Base-by-base conservation (phyloP, 768 basidiomycete species). In the Rhizopogon roseolus region DNA sequence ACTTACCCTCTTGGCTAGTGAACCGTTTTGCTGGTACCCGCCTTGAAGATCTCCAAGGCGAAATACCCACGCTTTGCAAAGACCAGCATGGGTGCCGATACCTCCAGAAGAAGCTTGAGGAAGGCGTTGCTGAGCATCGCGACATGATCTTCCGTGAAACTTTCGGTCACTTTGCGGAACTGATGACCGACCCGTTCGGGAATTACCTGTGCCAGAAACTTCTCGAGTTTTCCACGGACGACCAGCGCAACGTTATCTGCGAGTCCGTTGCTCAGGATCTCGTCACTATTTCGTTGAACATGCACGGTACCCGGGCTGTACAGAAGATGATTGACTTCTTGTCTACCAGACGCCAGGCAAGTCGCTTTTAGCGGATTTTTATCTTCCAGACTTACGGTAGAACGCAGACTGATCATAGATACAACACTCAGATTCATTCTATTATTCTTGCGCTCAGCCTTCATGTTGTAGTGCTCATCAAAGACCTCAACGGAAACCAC, bases 281-380 rank as follows among this genome's bases (percentile, higher is more conserved):
- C 48, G 97, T 99, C 64, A 93, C 88, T 67, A 98, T 99, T 65
- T 97, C 94, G 34, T 78, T 99, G 58, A 99, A 99, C 73, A 99
- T 99, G 97, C 97, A 99, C 71, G 97, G 97, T 32, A 99, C 97
- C 32, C 86, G 97, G 57, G 97, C 97, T 27, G 97, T 98, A 54
- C 97, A 99, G 76, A 98, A 98, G 77, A 98, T 98, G 96, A 97
- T 99, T 58, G 97, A 99, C 71, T 98, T 97, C 78, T 74, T 99
- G 66, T 96, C 95, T 19, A 93, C 92, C 51, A 86, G 91, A 63
- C 78, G 97, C 66, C 93, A 94, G 89, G 91, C 77, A 76, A 81
- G 86, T 82, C 58, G 56, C 52, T 64, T 66, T 58, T 57, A 61
- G 49, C 54, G 58, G 61, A 53, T 46, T 60, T 61, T 67, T 60